Base-by-base conservation (phyloP, 2,329 filamentous ascomycete species). In the Sporothrix globosa region DNA sequence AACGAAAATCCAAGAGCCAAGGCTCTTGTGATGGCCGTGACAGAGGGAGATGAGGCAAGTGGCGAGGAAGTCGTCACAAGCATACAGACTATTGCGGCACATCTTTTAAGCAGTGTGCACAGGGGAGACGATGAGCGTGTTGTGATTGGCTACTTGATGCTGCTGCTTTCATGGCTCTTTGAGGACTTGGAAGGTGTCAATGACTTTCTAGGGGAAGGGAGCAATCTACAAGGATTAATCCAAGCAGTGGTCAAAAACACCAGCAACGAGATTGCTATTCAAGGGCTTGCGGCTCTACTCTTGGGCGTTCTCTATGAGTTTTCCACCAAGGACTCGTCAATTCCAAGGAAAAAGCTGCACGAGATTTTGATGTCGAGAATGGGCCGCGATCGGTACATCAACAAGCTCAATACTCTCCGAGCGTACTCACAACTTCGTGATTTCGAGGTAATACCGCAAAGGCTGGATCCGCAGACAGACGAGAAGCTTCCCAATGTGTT, bases 31-130 rank as follows among this genome's bases (percentile, higher is more conserved):
- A 92, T 96, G 86, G 86, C 86, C 27, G 89, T 99, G 24, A 92
- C 90, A 0, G 95, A 98, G 80, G 96, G 96, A 13, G 92, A 98
- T 78, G 92, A 92, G 27, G 90, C 91, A 46, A 92, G 86, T 74
- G 96, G 95, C 4, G 96, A 99, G 81, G 96, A 99, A 79, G 93
- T 97, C 14, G 91, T 99, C 14, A 97, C 95, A 0, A 93, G 92
- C 76, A 92, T 99, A 67, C 96, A 99, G 79, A 91, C 90, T 1
- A 87, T 98, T 71, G 88, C 93, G 10, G 91, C 91, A 4, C 95
- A 97, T 77, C 84, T 99, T n/a, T 87, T 97, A 46, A 88, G 89
- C 67, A 91, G 91, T 4, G 83, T 97, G 19, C 89, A 92, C 75
- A 87, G 90, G 52, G 87, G 87, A 17, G 90, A 93, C 65, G 93